A percentile compares a stretch with the other conserved stretches of the same genome.
Conservation (phyloP, 1,284 basidiomycete species). For the Ustilago crameri region DNA sequence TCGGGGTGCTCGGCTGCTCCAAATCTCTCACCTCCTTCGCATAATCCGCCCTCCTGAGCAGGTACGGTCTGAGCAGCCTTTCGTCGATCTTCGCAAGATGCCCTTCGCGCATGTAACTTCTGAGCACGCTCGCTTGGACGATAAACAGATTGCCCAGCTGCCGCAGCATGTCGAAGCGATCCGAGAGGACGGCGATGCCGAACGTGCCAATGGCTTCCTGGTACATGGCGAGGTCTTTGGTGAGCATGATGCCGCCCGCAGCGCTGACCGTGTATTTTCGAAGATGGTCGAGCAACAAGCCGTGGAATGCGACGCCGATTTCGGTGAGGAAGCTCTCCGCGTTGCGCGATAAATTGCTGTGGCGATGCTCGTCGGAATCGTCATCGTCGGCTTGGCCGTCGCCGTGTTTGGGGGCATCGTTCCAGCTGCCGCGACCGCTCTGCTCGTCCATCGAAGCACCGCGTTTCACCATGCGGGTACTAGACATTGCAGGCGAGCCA, state of each 20-base stretch:
- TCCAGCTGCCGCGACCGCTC: conserved; percentile 30
- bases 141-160: conserved; percentile 94
- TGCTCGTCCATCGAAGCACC: conserved; percentile 18
- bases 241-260: conserved; percentile 95
- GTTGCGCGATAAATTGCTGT: conserved; percentile 73
- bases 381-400: conserved; percentile 18
- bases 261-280: conserved; percentile 96
- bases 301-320: conserved; percentile 92
- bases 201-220: conserved; percentile 89
- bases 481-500: conserved; percentile 14
- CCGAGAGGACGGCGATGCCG: conserved; percentile 82
- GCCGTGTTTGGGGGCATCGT: conserved; percentile 2
- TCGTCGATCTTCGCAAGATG: conserved; percentile 83
- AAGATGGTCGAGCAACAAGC: conserved; percentile 90
- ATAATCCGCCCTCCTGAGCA: conserved; percentile 88
- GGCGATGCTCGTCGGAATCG: conserved; percentile 25
- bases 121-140: conserved; percentile 64
- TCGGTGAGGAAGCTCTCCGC: conserved; percentile 90
- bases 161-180: conserved; percentile 97
- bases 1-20: conserved; percentile 21
- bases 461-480: conserved; percentile 11
- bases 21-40: conserved; percentile 62
- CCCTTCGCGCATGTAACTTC: conserved; percentile 66
- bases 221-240: conserved; percentile 96
- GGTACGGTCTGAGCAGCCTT: conserved; percentile 86